Conservation (phyloP, 192 early-diverging fungal species). For the Lobosporangium transversale region DNA sequence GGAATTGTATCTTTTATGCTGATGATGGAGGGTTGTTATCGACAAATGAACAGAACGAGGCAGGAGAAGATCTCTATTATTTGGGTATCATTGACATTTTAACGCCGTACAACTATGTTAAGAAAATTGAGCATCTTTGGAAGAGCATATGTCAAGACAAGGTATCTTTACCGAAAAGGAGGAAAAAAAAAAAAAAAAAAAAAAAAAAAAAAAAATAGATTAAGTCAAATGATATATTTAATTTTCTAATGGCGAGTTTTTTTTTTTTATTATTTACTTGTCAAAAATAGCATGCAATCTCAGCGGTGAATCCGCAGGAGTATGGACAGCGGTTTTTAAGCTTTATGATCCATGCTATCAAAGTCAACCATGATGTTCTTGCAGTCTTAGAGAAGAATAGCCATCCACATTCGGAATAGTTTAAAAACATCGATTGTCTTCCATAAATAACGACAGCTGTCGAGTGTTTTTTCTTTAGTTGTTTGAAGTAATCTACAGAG, state of each 20-base stretch:
- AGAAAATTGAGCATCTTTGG: slow-evolving; percentile 90
- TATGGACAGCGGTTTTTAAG: slow-evolving; percentile 92
- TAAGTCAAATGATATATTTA: not conserved
- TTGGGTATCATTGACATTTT: slow-evolving; percentile 98
- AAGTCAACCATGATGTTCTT: slow-evolving; percentile 41
- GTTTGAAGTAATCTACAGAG: not conserved
- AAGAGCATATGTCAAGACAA: slow-evolving; percentile 85
- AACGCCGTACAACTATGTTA: slow-evolving; percentile 92
- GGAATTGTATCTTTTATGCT: slow-evolving; percentile 86
- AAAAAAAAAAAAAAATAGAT: too few species aligned
- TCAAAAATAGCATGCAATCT: slow-evolving; percentile 77
- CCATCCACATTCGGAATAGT: slow-evolving; percentile 44
- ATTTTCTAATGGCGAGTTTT: not conserved
- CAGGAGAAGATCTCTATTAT: slow-evolving; percentile 84
- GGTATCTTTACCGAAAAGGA: too few species aligned
- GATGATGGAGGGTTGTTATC: slow-evolving; percentile 91
- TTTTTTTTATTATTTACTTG: too few species aligned
- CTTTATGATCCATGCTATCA: slow-evolving; percentile 73
- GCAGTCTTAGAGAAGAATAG: slow-evolving; percentile 21
- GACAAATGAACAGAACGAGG: slow-evolving; percentile 76
- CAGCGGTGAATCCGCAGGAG: slow-evolving; percentile 83
- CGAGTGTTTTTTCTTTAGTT: not conserved
- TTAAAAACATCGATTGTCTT: not conserved
- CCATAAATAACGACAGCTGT: not conserved
- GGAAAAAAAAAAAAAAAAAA: too few species aligned